phyloP scores from a whole-genome alignment of 805 yeast genomes.

The Saturnispora kantuleensis region DNA sequence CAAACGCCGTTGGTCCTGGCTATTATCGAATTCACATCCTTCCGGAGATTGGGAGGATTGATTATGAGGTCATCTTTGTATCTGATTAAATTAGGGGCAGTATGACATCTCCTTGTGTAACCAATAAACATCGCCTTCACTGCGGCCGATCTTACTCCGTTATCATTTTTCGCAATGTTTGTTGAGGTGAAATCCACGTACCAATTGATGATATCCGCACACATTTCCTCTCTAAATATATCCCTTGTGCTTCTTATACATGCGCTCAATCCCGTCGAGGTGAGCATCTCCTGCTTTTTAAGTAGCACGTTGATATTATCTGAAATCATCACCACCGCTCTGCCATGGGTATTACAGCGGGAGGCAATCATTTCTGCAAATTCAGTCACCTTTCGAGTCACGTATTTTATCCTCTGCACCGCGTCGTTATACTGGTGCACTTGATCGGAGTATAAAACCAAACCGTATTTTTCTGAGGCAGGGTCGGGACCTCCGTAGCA shows the following conservation, averaged over 20 bases:
- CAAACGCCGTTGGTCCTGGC: slow-evolving; percentile 28
- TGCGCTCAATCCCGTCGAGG: slow-evolving; percentile 55
- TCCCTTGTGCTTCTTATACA: slow-evolving; percentile 62
- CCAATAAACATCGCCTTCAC: slow-evolving; percentile 49
- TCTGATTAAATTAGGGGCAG: slow-evolving; percentile 13
- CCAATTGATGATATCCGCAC: slow-evolving; percentile 63
- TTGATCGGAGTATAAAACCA: slow-evolving; percentile 71
- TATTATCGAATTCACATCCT: slow-evolving; percentile 20
- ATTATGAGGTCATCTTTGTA: slow-evolving; percentile 25
- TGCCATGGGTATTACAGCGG: slow-evolving; percentile 52
- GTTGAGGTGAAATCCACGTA: slow-evolving; percentile 47
- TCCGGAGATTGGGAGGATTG: slow-evolving; percentile 15
- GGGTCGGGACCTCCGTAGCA: slow-evolving; percentile 37
- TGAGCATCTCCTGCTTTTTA: slow-evolving; percentile 45
- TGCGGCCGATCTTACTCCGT: slow-evolving; percentile 37
- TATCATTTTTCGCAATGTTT: slow-evolving; percentile 40
- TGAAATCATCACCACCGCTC: slow-evolving; percentile 59
- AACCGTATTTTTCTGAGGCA: slow-evolving; percentile 40
- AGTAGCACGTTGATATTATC: slow-evolving; percentile 38
- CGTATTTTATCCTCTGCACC: slow-evolving; percentile 48
- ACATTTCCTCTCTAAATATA: slow-evolving; percentile 70
- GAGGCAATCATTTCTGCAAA: slow-evolving; percentile 68
- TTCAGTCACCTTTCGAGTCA: slow-evolving; percentile 52
- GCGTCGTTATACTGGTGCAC: slow-evolving; percentile 69
- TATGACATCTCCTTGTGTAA: slow-evolving; percentile 46